Conservation (phyloP, 1,139 yeast species). For the Geotrichum citri-aurantii region DNA sequence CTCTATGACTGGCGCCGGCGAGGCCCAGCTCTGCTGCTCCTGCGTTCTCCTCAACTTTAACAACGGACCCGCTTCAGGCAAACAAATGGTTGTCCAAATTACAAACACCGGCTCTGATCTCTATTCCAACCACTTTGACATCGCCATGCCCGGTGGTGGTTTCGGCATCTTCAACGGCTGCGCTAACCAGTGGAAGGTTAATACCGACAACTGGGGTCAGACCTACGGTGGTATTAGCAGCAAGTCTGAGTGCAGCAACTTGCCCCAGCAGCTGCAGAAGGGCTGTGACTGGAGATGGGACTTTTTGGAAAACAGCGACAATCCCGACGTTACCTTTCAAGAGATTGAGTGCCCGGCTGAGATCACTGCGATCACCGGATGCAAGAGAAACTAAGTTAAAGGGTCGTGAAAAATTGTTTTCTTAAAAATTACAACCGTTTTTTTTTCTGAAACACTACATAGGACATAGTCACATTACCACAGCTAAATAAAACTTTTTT, state of each 20-base stretch:
- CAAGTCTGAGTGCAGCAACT: conserved; percentile 14
- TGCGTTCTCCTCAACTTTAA: conserved; percentile 20
- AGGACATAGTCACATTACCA: too few species aligned
- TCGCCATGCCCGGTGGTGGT: conserved; percentile 23
- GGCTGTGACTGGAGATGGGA: conserved; percentile 23
- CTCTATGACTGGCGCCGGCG: conserved; percentile 17
- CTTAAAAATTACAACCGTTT: neutral
- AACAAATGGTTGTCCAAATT: conserved; percentile 20
- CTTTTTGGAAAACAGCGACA: conserved; percentile 19
- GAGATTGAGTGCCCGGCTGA: conserved; percentile 21
- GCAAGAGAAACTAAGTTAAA: conserved; percentile 9
- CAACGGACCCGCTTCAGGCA: conserved; percentile 14
- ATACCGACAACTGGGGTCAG: conserved; percentile 18
- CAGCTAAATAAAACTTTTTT: too few species aligned
- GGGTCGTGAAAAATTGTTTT: neutral
- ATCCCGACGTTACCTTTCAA: conserved; percentile 18
- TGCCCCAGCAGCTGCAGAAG: conserved; percentile 18
- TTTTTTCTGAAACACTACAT: neutral
- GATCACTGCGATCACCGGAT: conserved; percentile 20
- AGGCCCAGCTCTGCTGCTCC: conserved; percentile 18
- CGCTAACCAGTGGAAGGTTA: conserved; percentile 18
- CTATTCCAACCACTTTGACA: conserved; percentile 18
- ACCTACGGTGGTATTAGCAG: conserved; percentile 20
- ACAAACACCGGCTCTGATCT: conserved; percentile 22
- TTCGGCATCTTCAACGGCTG: conserved; percentile 20